Percentiles rank a stretch among this genome's conserved stretches.
Evolutionary conservation across 768 basidiomycete genomes (phyloP).

Genomic region (Boletellus ananas): DNA sequence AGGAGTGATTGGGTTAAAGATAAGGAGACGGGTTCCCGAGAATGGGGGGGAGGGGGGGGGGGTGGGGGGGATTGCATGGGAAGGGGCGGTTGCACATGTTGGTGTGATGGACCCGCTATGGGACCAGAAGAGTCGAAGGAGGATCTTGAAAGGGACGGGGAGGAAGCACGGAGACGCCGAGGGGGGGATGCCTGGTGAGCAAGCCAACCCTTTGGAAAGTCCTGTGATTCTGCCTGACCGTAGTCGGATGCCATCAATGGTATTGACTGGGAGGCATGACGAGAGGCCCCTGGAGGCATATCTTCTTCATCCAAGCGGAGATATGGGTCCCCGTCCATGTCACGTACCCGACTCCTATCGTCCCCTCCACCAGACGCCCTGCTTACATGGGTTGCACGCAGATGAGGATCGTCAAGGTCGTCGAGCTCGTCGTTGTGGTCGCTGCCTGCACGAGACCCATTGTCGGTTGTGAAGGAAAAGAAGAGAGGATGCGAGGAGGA

Average conservation of each 20-base stretch:
- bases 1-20: conserved; percentile 78
- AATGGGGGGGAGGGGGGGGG: conserved; percentile 39
- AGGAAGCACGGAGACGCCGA: conserved; percentile 38
- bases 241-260: conserved; percentile 36
- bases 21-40: conserved; percentile 48
- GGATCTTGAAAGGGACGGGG: conserved; percentile 35
- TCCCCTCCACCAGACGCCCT: conserved; percentile 29
- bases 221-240: conserved; percentile 37
- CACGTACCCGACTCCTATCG: conserved; percentile 27
- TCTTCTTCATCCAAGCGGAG: conserved; percentile 71
- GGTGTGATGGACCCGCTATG: conserved; percentile 34
- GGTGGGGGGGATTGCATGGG: conserved; percentile 35
- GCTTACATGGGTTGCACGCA: conserved; percentile 38
- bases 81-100: conserved; percentile 29
- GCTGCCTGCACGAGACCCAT: conserved; percentile 51
- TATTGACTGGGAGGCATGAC: conserved; percentile 34
- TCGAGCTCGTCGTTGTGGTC: conserved; percentile 53
- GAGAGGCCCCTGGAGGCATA: conserved; percentile 36
- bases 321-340: conserved; percentile 69
- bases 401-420: conserved; percentile 76
- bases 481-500: conserved; percentile 76
- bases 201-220: conserved; percentile 56
- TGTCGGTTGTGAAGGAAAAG: conserved; percentile 83
- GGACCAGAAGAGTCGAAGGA: conserved; percentile 32
- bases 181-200: conserved; percentile 73